These are phyloP conservation scores for Pseudevernia furfuracea DNA, from an alignment of 495 filamentous ascomycete genomes.

Conservation along the genomic window DNA sequence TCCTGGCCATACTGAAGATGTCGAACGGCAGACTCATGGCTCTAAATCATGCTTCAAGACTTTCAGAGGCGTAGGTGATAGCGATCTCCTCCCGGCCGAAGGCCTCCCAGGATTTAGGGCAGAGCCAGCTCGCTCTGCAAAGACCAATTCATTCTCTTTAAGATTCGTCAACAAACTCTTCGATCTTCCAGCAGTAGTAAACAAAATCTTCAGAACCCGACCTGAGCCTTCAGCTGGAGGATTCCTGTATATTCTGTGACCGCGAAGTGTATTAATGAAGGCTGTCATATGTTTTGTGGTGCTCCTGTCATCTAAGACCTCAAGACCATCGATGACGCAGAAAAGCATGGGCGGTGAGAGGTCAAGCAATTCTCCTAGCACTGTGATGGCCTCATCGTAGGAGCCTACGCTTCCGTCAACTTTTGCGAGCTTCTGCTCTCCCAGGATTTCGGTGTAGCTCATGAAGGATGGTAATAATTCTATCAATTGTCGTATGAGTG, in stretches of 20 bases:
- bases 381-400: slow-evolving; percentile 1
- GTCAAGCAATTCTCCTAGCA: slow-evolving; percentile 12
- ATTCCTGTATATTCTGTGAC: neutral
- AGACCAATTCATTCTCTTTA: neutral
- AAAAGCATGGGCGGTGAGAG: slow-evolving; percentile 13
- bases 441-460: neutral
- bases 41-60: neutral
- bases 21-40: neutral
- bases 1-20: no score
- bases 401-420: slow-evolving; percentile 12
- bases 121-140: slow-evolving; percentile 5
- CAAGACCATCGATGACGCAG: slow-evolving; percentile 14
- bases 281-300: neutral
- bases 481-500: slow-evolving; percentile 43
- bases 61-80: neutral
- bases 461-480: slow-evolving; percentile 39
- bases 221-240: neutral
- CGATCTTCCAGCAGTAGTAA: slow-evolving; percentile 12
- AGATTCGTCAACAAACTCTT: neutral
- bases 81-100: slow-evolving; percentile 1
- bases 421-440: neutral
- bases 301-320: slow-evolving; percentile 5
- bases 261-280: slow-evolving; percentile 5
- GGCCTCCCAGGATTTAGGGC: neutral
- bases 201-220: slow-evolving; percentile 8